These are phyloP conservation scores for Trichoderma sp. DNA, from an alignment of 2,329 filamentous ascomycete species.

Conservation along the genomic window DNA sequence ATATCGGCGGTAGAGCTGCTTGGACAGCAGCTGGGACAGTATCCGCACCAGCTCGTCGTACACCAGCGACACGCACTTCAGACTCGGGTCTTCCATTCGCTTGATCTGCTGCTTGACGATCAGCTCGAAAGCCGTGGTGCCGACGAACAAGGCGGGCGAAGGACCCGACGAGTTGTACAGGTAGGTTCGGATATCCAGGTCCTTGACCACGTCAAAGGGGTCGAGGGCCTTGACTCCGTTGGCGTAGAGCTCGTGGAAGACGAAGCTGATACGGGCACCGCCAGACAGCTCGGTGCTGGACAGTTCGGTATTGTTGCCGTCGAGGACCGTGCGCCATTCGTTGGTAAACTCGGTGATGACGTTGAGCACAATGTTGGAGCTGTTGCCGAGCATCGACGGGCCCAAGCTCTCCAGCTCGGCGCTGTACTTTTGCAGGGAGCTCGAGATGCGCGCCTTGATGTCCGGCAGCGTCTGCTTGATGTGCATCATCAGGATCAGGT, in stretches of 20 bases:
- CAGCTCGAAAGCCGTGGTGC: constrained; percentile 95
- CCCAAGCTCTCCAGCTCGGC: constrained; percentile 80
- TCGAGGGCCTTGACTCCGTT: constrained; percentile 98
- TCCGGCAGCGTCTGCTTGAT: constrained; percentile 99
- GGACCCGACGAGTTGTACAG: constrained; percentile 99
- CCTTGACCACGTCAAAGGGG: constrained; percentile 96
- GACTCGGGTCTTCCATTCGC: constrained; percentile 89
- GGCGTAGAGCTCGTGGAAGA: constrained; percentile 97
- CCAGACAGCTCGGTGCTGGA: constrained; percentile 94
- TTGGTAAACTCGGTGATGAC: constrained; percentile 99
- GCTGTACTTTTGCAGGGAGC: constrained; percentile 88
- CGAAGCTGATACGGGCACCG: constrained; percentile 97
- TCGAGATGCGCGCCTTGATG: constrained; percentile 95
- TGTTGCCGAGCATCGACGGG: constrained; percentile 94
- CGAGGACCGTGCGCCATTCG: constrained; percentile 93
- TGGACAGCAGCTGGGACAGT: constrained; percentile 82
- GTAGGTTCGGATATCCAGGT: constrained; percentile 94
- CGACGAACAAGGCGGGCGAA: constrained; percentile 93
- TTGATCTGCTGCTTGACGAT: constrained; percentile 99
- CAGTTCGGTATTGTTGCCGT: constrained; percentile 94
- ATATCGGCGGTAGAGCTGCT: constrained; percentile 88
- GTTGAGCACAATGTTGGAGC: constrained; percentile 93
- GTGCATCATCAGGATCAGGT: constrained; percentile 99
- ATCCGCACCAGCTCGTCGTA: constrained; percentile 98
- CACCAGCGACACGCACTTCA: constrained; percentile 96